Conservation (phyloP, 2,329 filamentous ascomycete genomes). For the Hypoxylon sp. region DNA sequence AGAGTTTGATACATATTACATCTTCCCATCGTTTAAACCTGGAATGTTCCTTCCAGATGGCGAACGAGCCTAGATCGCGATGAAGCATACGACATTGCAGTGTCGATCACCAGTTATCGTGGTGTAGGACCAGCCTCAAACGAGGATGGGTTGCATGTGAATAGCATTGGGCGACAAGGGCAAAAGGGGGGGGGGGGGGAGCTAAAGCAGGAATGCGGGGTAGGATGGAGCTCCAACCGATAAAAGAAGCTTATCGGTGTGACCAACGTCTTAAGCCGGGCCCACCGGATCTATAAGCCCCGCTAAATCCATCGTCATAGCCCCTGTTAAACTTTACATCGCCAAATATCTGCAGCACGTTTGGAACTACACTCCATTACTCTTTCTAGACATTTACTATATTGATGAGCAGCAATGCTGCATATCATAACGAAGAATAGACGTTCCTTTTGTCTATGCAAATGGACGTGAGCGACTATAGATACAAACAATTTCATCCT, state of each 20-base stretch:
- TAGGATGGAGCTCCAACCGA: constrained; percentile 33
- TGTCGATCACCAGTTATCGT: constrained; percentile 28
- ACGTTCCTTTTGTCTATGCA: no score
- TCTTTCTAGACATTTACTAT: neutral
- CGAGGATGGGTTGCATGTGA: neutral
- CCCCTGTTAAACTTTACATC: neutral
- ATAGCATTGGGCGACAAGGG: neutral
- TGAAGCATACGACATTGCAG: constrained; percentile 35
- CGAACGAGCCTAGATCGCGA: constrained; percentile 26
- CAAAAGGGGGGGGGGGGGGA: neutral
- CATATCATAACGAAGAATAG: no score
- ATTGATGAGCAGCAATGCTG: no score
- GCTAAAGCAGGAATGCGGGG: constrained; percentile 31
- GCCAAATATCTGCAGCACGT: neutral
- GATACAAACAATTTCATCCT: constrained; percentile 24
- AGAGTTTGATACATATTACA: constrained; percentile 2
- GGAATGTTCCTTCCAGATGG: constrained; percentile 10
- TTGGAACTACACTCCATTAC: neutral
- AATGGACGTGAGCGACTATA: no score
- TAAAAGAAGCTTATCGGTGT: constrained; percentile 26
- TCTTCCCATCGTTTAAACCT: neutral
- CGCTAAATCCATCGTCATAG: neutral
- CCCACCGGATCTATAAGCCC: no score
- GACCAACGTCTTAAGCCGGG: no score
- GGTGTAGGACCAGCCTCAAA: constrained; percentile 2